Percentiles rank a stretch among this genome's conserved stretches.
Evolutionary conservation across 495 filamentous ascomycete species (phyloP).

Genomic region (Tricharina praecox): DNA sequence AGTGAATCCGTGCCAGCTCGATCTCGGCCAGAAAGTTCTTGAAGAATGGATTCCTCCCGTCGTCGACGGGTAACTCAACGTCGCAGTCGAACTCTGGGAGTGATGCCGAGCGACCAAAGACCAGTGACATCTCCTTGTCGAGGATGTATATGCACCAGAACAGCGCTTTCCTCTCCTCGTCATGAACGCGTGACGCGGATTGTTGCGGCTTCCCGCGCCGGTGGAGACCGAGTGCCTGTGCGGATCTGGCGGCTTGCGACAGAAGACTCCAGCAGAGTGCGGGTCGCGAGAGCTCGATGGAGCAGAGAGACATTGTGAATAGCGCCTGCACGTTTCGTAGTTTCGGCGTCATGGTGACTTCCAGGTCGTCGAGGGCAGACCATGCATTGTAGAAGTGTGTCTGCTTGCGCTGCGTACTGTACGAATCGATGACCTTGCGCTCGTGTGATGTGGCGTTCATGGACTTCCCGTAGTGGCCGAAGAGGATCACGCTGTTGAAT

Average conservation of each 20-base stretch:
- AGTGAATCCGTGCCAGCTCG: slow-evolving; percentile 18
- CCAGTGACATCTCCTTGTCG: slow-evolving; percentile 21
- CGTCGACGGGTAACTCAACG: slow-evolving; percentile 17
- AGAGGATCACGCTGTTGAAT: slow-evolving; percentile 21
- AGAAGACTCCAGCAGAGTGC: slow-evolving; percentile 23
- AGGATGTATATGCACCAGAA: slow-evolving; percentile 28
- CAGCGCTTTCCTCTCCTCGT: slow-evolving; percentile 24
- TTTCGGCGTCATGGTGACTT: slow-evolving; percentile 15
- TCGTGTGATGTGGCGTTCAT: slow-evolving; percentile 7
- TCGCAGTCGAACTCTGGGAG: slow-evolving; percentile 25
- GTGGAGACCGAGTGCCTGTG: slow-evolving; percentile 28
- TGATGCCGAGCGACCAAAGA: slow-evolving; percentile 21
- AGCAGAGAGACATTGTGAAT: slow-evolving; percentile 20
- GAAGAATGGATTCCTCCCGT: slow-evolving; percentile 11
- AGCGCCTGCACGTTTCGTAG: slow-evolving; percentile 23
- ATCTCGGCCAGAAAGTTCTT: slow-evolving; percentile 20
- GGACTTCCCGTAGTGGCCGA: slow-evolving; percentile 11
- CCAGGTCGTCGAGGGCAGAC: slow-evolving; percentile 21
- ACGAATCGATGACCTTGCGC: not conserved
- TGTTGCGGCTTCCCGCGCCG: slow-evolving; percentile 12
- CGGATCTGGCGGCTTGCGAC: slow-evolving; percentile 20
- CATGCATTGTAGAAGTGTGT: slow-evolving; percentile 3
- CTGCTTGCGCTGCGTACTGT: not conserved
- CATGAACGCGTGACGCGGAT: slow-evolving; percentile 12
- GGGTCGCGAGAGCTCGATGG: slow-evolving; percentile 22